Conservation (phyloP, 2,329 filamentous ascomycete species). For the Mycosphaerella arachidis region DNA sequence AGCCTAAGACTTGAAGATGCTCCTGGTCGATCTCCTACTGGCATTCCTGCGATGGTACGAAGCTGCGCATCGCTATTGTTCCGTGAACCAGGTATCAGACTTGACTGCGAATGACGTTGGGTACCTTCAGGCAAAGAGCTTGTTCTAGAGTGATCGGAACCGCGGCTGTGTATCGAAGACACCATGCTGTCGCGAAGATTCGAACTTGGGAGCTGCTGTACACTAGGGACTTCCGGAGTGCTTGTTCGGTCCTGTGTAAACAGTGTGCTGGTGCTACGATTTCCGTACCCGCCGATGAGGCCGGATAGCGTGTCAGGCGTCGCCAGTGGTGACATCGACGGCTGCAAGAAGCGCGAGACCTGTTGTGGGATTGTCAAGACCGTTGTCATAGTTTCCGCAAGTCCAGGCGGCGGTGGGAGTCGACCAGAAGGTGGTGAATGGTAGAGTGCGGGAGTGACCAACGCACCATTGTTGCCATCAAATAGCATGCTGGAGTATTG, state of each 20-base stretch:
- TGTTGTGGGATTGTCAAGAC: slow-evolving; percentile 28
- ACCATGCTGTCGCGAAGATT: slow-evolving; percentile 18
- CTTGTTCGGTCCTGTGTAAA: slow-evolving; percentile 17
- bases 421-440: slow-evolving; percentile 12
- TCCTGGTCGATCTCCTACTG: slow-evolving; percentile 27
- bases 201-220: slow-evolving; percentile 4
- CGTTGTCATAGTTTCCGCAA: slow-evolving; percentile 5
- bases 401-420: slow-evolving; percentile 13
- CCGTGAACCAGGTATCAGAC: slow-evolving; percentile 17
- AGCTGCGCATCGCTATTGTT: slow-evolving; percentile 55
- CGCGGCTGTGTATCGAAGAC: slow-evolving; percentile 27
- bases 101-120: slow-evolving; percentile 18
- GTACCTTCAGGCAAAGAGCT: slow-evolving; percentile 26
- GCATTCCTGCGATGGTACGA: slow-evolving; percentile 37
- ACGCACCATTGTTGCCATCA: slow-evolving; percentile 12
- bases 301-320: slow-evolving; percentile 53
- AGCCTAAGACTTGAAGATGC: slow-evolving; percentile 56
- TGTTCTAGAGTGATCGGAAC: slow-evolving; percentile 28
- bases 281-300: slow-evolving; percentile 49
- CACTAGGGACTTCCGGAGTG: slow-evolving; percentile 3
- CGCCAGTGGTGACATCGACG: slow-evolving; percentile 26
- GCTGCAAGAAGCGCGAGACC: slow-evolving; percentile 29
- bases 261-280: slow-evolving; percentile 35
- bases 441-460: slow-evolving; percentile 11
- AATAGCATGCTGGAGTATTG: slow-evolving; percentile 55